A percentile compares a stretch with the other conserved stretches of the same genome.
Evolutionary conservation across 1,284 basidiomycete species (phyloP).

Genomic region (Papiliotrema flavescens): DNA sequence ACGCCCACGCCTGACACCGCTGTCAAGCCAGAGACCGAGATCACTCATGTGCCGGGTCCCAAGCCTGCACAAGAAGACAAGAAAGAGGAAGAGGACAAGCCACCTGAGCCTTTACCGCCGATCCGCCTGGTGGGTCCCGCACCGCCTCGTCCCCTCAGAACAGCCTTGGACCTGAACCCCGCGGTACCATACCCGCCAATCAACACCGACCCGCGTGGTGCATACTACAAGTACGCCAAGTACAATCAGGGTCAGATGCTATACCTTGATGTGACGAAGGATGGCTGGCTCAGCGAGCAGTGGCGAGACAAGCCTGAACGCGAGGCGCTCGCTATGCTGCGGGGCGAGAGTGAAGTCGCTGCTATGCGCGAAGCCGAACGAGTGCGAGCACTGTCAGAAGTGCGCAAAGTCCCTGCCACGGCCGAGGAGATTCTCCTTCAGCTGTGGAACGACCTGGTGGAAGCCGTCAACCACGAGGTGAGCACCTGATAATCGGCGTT

Average conservation of each 20-base stretch:
- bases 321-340: slow-evolving; percentile 30
- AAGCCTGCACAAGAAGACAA: neutral
- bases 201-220: slow-evolving; percentile 32
- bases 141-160: slow-evolving; percentile 19
- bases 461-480: slow-evolving; percentile 27
- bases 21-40: neutral
- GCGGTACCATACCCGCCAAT: slow-evolving; percentile 29
- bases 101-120: slow-evolving; percentile 6
- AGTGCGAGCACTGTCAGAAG: slow-evolving; percentile 5
- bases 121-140: slow-evolving; percentile 24
- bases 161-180: slow-evolving; percentile 24
- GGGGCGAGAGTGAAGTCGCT: slow-evolving; percentile 23
- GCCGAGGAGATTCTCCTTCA: slow-evolving; percentile 26
- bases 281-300: slow-evolving; percentile 36
- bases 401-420: slow-evolving; percentile 18
- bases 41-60: neutral
- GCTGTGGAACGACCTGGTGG: slow-evolving; percentile 37
- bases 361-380: slow-evolving; percentile 17
- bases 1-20: neutral
- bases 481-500: slow-evolving; percentile 1
- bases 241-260: slow-evolving; percentile 20
- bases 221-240: slow-evolving; percentile 35
- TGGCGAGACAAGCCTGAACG: slow-evolving; percentile 30
- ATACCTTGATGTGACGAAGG: slow-evolving; percentile 33
- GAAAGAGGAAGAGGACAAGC: slow-evolving; percentile 4